Conservation (phyloP, 352 stramenopile species). For the Phytophthora aleatoria region DNA sequence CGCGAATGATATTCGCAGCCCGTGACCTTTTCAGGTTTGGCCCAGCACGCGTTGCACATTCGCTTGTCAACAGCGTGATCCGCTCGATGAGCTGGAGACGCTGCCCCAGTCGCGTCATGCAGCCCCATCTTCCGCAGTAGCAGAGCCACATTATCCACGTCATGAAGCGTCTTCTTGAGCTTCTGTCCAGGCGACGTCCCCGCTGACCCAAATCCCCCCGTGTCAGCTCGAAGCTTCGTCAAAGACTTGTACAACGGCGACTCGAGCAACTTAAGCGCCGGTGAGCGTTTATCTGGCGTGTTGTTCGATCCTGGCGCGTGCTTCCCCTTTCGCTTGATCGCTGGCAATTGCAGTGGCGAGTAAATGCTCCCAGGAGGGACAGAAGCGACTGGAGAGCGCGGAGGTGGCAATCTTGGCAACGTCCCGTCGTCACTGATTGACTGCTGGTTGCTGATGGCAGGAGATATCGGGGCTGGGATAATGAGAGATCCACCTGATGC, state of each 20-base stretch:
- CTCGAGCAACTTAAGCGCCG: slow-evolving; percentile 62
- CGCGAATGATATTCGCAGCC: slow-evolving; percentile 67
- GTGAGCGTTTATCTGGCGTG: slow-evolving; percentile 13
- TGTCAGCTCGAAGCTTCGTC: slow-evolving; percentile 49
- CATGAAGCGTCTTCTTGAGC: slow-evolving; percentile 61
- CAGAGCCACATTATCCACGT: slow-evolving; percentile 76
- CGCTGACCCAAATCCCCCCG: slow-evolving; percentile 25
- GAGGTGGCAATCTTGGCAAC: slow-evolving; percentile 27
- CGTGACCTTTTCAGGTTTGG: slow-evolving; percentile 56
- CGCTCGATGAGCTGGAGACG: slow-evolving; percentile 40
- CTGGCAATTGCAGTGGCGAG: slow-evolving; percentile 32
- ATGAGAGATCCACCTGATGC: slow-evolving; percentile 55
- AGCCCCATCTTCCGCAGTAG: slow-evolving; percentile 76
- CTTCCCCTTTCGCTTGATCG: slow-evolving; percentile 40
- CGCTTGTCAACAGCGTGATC: slow-evolving; percentile 77
- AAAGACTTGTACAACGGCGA: slow-evolving; percentile 82
- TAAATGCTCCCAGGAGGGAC: slow-evolving; percentile 30
- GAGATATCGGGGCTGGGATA: slow-evolving; percentile 40
- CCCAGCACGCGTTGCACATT: slow-evolving; percentile 86
- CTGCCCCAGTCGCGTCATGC: slow-evolving; percentile 35
- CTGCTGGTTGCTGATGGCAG: slow-evolving; percentile 22
- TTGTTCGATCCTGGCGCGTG: slow-evolving; percentile 22
- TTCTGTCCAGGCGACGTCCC: slow-evolving; percentile 30
- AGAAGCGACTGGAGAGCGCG: slow-evolving; percentile 29
- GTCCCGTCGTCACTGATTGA: slow-evolving; percentile 11